Evolutionary conservation across 1,139 yeast species (phyloP), one percentile per base, ranked within the genome.

Genomic region (Geotrichum histeridarum): DNA sequence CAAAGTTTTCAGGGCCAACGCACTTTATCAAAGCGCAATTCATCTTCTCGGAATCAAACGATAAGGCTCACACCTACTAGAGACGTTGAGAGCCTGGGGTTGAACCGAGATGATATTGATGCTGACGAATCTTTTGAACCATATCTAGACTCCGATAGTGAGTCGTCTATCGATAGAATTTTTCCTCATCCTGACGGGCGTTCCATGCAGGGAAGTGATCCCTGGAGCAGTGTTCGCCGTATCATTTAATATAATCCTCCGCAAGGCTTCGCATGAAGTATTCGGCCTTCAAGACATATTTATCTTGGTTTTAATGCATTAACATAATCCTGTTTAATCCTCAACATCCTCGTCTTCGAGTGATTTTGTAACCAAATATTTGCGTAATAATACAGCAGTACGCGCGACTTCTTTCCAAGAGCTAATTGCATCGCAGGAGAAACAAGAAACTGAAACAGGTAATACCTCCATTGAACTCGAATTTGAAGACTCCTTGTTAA

Each of bases 1-100:
- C 77, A 90, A 60, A 73, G 76, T 42, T 70, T 74, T 54, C 79
- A 76, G 50, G 50, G 69, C 42, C 67, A 65, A 46, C 74, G 81
- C 59, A 69, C 71, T 60, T 71, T 75, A 30, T 51, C 70, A 36
- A 70, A 55, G 15, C 73, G 65, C 48, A 61, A 65, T 14, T 63
- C 72, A 31, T 61, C 68, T 48, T 66, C 60, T 15, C 66, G 27
- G 58, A 70, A 15, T 61, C 60, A 11, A 68, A 66, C 6, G 66
- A 63, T 39, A 67, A 69, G n/a, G 52, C 65, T 18, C 54, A 65
- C 47, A 54, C 59, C 27, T 56, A 64, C 43, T 62, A 61, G 14
- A 35, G 73, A 66, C 63, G 77, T 62, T 64, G 70, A 64, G 57
- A 48, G 48, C 12, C 68, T 61, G 56, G 74, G 70, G 42, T 59